Evolutionary conservation across 805 yeast species (phyloP).

Genomic region (Kluyveromyces aestuarii): DNA sequence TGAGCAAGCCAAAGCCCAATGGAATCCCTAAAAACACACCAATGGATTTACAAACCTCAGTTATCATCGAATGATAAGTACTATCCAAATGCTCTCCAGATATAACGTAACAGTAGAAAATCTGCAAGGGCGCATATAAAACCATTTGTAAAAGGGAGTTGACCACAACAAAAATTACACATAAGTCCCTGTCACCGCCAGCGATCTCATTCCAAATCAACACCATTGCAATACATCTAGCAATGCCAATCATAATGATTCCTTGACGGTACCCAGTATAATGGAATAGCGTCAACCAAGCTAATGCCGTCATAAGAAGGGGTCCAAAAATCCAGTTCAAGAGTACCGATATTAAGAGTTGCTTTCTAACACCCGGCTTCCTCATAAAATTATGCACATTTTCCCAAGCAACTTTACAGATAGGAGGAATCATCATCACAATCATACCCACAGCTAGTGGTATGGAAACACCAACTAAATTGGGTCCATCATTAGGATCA

Average conservation of each 20-base stretch:
- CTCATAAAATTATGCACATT: conserved; percentile 24
- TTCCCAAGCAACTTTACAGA: conserved; percentile 48
- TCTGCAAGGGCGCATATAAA: conserved; percentile 43
- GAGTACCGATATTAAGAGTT: conserved; percentile 32
- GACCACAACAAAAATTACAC: conserved; percentile 43
- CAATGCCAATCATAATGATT: conserved; percentile 50
- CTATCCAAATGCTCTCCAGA: conserved; percentile 13
- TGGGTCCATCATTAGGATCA: conserved; percentile 19
- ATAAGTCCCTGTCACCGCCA: conserved; percentile 40
- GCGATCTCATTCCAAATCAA: conserved; percentile 49
- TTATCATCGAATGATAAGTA: conserved; percentile 22
- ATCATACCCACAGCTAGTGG: conserved; percentile 44
- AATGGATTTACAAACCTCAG: conserved; percentile 39
- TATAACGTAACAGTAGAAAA: conserved; percentile 40
- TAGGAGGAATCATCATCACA: conserved; percentile 49
- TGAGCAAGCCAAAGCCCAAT: conserved; percentile 35
- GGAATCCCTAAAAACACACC: conserved; percentile 49
- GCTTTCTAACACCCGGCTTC: conserved; percentile 17
- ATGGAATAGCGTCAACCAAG: conserved; percentile 44
- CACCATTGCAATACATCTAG: conserved; percentile 58
- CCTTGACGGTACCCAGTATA: conserved; percentile 42
- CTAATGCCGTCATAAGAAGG: conserved; percentile 44
- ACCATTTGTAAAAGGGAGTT: conserved; percentile 44
- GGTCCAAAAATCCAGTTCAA: conserved; percentile 53
- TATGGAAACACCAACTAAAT: conserved; percentile 32